A percentile compares a stretch with the other conserved stretches of the same genome.
Evolutionary conservation across 805 yeast species (phyloP).

Genomic region (Teunomyces pallodes): DNA sequence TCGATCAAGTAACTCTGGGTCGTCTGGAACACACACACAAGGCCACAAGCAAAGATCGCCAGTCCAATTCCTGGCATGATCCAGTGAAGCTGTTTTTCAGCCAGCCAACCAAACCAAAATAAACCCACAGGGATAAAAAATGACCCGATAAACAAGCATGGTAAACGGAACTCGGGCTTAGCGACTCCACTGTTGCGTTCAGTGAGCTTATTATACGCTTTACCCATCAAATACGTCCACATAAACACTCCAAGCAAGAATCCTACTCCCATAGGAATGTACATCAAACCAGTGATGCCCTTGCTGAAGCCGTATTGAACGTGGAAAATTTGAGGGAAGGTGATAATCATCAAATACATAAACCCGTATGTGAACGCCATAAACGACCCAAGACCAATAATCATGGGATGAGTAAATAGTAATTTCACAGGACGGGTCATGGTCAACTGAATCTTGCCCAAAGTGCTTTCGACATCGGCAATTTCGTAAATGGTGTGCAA

Average conservation of each 20-base stretch:
- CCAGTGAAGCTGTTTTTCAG: conserved; percentile 55
- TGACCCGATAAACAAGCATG: conserved; percentile 49
- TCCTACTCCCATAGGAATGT: conserved; percentile 56
- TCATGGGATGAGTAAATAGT: conserved; percentile 59
- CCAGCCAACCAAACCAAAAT: conserved; percentile 74
- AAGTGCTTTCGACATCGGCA: conserved; percentile 47
- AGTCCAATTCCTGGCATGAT: conserved; percentile 64
- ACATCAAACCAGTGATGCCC: conserved; percentile 58
- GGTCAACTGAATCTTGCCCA: conserved; percentile 41
- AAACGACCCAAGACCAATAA: conserved; percentile 58
- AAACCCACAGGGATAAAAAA: conserved; percentile 57
- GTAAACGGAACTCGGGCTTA: conserved; percentile 61
- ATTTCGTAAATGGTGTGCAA: conserved; percentile 62
- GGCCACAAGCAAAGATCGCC: conserved; percentile 55
- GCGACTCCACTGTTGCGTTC: conserved; percentile 49
- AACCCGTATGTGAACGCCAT: conserved; percentile 68
- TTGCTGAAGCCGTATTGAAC: conserved; percentile 43
- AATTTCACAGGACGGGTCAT: conserved; percentile 55
- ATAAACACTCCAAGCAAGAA: conserved; percentile 47
- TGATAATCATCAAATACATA: conserved; percentile 59
- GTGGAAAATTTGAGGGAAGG: conserved; percentile 56
- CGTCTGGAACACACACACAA: conserved; percentile 66
- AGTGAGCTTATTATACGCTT: conserved; percentile 34
- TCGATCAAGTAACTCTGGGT: conserved; percentile 69
- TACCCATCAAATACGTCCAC: conserved; percentile 47